Base-by-base conservation (phyloP, 352 stramenopile species). In the Phytopythium delawarense region DNA sequence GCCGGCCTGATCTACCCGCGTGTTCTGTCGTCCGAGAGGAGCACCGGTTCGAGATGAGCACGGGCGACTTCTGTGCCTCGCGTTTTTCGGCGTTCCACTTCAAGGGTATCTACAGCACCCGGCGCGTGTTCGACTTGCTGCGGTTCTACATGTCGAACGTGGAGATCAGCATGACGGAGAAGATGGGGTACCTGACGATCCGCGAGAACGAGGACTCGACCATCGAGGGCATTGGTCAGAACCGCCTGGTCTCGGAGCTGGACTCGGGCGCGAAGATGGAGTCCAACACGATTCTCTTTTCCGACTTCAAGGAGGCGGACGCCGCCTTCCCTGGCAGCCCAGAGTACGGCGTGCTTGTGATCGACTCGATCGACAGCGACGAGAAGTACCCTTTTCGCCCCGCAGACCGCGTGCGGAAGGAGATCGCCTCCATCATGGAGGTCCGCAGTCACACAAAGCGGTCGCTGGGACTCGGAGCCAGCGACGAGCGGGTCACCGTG, bases 161-260 rank as follows among this genome's bases (percentile, higher is more conserved):
- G 25, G 79, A 88, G 64, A 84, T 88, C 64, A 87, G 66, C 35
- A 75, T 85, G 59, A 79, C 79, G 8, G 76, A 88, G 60, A 72
- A 71, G n/a, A 69, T 81, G n/a, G 76, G 74, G 35, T 66, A 81
- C 54, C 73, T 81, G 37, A 86, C 72, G 12, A 73, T 83, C 35
- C 74, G 76, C 18, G 76, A 86, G 59, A 73, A 83, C 63, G 71
- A 84, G 44, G 74, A 78, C 53, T 63, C 51, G 34, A 61, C 51
- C 20, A 56, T 75, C 55, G 60, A 67, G 28, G 72, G 74, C 21
- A 69, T 81, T 12, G 62, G 70, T 6, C 72, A 87, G 63, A 75
- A 81, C 51, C 72, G 77, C 25, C 65, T 87, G 11, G 72, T 84
- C 12, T 78, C 75, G 40, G 70, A 55, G 20, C 70, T 71, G 1